Percentiles rank a stretch among this genome's conserved stretches.
Conservation (phyloP, 2,329 filamentous ascomycete species). For the Beauveria varroae region DNA sequence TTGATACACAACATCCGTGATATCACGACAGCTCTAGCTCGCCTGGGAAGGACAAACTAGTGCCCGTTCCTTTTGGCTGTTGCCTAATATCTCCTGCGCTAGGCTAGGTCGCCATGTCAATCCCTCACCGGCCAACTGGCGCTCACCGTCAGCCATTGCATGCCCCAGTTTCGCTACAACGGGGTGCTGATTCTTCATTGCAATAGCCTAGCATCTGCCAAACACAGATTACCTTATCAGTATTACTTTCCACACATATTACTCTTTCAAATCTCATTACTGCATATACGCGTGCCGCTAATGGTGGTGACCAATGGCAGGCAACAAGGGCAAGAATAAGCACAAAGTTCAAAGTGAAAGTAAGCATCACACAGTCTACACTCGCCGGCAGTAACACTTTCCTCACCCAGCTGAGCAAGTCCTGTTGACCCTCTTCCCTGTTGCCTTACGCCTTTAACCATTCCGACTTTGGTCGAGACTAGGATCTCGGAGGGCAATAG, state of each 20-base stretch:
- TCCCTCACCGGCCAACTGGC: not conserved
- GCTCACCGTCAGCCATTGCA: not conserved
- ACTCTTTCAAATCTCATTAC: not conserved
- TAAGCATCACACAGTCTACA: not conserved
- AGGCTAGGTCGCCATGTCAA: not conserved
- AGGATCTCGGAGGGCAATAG: not conserved
- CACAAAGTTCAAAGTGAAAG: not conserved
- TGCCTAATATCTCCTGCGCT: not conserved
- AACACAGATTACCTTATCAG: too few species aligned
- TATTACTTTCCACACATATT: not conserved
- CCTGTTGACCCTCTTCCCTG: not conserved
- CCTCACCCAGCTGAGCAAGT: not conserved
- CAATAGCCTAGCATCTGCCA: too few species aligned
- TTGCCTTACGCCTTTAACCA: not conserved
- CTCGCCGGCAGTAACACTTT: not conserved
- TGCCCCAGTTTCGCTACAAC: not conserved
- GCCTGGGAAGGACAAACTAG: not conserved
- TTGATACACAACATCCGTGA: too few species aligned
- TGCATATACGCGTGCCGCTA: not conserved
- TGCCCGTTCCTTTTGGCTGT: not conserved
- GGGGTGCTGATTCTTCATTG: not conserved
- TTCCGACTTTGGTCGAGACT: slow-evolving; percentile 2
- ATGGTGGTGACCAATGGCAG: too few species aligned
- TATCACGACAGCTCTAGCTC: not conserved
- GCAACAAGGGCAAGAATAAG: too few species aligned